Percentiles rank a stretch among this genome's conserved stretches.
Evolutionary conservation across 176 grass and related monocot species (phyloP).

Genomic region (Echinochloa phyllopogon): DNA sequence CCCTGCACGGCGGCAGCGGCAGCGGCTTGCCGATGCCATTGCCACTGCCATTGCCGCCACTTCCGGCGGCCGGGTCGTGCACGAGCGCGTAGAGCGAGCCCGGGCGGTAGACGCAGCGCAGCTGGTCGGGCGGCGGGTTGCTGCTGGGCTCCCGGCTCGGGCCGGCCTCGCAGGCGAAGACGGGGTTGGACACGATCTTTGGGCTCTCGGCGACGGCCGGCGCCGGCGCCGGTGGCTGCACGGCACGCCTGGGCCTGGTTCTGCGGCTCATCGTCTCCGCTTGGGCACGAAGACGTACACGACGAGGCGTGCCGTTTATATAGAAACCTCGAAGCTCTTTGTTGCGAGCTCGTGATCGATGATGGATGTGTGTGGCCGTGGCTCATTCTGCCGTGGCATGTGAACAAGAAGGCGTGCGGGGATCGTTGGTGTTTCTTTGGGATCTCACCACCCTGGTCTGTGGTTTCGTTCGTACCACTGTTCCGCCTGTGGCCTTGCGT

Average conservation of each 20-base stretch:
- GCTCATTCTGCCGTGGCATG: conserved; percentile 29
- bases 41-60: background rate
- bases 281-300: background rate
- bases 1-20: conserved; percentile 36
- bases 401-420: conserved; percentile 45
- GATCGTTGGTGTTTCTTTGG: conserved; percentile 55
- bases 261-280: conserved; percentile 15
- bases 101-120: background rate
- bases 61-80: background rate
- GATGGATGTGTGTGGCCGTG: background rate
- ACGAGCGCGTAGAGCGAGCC: conserved; percentile 2
- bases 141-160: background rate
- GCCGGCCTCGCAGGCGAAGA: conserved; percentile 23
- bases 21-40: background rate
- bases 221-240: background rate
- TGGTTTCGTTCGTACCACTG: background rate
- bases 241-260: background rate
- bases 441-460: background rate
- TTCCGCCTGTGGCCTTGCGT: conserved; percentile 20
- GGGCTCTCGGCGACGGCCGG: background rate
- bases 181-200: conserved; percentile 38
- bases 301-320: conserved; percentile 9
- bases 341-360: background rate
- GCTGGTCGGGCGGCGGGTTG: background rate
- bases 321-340: background rate